A percentile compares a stretch with the other conserved stretches of the same genome.
phyloP scores from a whole-genome alignment of 139 green algal species.

The Chloropicon primus region DNA sequence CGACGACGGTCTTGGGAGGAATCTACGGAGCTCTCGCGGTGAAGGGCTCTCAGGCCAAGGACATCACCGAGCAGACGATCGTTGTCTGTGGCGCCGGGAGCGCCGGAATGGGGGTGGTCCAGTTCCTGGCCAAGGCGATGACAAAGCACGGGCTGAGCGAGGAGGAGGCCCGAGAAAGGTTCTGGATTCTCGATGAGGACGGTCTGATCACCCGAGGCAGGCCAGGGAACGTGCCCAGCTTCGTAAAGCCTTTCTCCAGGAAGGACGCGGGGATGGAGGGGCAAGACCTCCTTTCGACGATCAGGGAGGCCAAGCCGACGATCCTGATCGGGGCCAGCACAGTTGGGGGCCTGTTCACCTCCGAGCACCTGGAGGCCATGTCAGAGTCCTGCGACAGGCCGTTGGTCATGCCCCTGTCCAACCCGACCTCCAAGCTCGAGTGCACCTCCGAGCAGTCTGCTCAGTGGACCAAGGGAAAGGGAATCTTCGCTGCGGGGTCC shows the following conservation, averaged over 20 bases:
- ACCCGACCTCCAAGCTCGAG: conserved; percentile 24
- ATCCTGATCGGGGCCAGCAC: conserved; percentile 65
- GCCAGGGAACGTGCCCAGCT: conserved; percentile 14
- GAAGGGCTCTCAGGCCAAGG: conserved; percentile 15
- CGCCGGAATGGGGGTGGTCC: conserved; percentile 47
- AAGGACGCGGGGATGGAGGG: conserved; percentile 28
- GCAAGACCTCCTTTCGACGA: conserved; percentile 41
- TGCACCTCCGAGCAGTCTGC: conserved; percentile 31
- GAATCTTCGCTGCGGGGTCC: conserved; percentile 59
- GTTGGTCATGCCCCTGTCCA: conserved; percentile 23
- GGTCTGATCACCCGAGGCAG: conserved; percentile 40
- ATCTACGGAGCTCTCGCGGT: conserved; percentile 40
- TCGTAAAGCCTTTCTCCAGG: conserved; percentile 37
- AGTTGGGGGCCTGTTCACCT: conserved; percentile 44
- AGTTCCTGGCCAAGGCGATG: conserved; percentile 50
- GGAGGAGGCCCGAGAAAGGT: conserved; percentile 36
- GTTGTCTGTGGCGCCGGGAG: conserved; percentile 49
- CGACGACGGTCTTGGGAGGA: conserved; percentile 25
- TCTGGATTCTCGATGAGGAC: conserved; percentile 52
- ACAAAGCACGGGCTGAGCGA: conserved; percentile 38
- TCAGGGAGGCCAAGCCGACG: conserved; percentile 50
- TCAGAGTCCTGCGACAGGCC: conserved; percentile 7
- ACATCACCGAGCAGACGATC: conserved; percentile 43
- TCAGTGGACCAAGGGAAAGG: conserved; percentile 29
- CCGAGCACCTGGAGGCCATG: conserved; percentile 26